Evolutionary conservation across 257 asterid genomes (phyloP).

Genomic region (Nicotiana otophora): DNA sequence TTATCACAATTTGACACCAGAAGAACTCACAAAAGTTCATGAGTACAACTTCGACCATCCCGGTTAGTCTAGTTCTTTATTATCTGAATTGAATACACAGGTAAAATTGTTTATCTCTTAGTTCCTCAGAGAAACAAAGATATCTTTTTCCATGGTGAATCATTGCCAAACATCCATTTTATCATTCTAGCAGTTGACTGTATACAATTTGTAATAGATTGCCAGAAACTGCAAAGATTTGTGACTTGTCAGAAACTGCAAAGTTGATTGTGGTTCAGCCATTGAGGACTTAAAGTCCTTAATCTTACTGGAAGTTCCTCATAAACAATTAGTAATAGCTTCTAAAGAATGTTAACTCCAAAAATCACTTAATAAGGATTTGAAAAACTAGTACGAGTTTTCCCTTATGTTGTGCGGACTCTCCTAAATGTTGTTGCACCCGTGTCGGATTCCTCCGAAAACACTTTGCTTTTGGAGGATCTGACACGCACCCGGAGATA

Average conservation of each 20-base stretch:
- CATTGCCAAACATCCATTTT: neutral
- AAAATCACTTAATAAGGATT: neutral
- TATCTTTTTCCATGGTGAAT: neutral
- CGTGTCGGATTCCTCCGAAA: too few relatives aligned
- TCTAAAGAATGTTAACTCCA: neutral
- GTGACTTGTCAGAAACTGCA: neutral
- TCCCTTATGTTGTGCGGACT: too few relatives aligned
- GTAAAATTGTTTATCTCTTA: neutral
- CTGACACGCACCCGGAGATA: too few relatives aligned
- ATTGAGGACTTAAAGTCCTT: neutral
- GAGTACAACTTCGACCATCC: slow-evolving; percentile 99
- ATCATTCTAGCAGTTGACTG: neutral
- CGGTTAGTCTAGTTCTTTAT: slow-evolving; percentile 43
- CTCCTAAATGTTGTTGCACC: too few relatives aligned
- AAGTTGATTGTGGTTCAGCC: neutral
- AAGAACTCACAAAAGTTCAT: slow-evolving; percentile 78
- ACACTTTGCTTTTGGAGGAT: too few relatives aligned
- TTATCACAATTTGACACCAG: slow-evolving; percentile 79
- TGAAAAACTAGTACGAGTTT: neutral
- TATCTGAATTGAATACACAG: neutral
- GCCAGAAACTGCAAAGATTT: neutral
- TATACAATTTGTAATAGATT: neutral
- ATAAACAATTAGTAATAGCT: neutral
- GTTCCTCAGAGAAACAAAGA: neutral
- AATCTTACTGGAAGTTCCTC: neutral